Evolutionary conservation across 371 early-diverging fungal genomes (phyloP), one percentile per base, ranked within the genome.

Genomic region (Actinomortierella wolfii): DNA sequence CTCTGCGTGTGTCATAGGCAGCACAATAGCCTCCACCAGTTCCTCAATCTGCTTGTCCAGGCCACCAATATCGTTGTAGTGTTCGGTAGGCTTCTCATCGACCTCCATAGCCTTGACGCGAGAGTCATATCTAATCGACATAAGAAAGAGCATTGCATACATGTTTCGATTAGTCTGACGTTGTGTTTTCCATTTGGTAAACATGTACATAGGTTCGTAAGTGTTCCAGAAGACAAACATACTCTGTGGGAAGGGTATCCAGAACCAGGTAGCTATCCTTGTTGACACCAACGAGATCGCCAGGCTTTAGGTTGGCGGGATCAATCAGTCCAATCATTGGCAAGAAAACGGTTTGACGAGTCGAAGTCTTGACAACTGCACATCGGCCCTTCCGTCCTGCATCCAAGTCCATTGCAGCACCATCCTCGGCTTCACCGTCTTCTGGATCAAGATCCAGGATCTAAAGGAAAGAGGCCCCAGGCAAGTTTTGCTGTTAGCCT

Each of bases 101-200:
- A 99, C 96, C 80, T 99, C 99, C 99, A 99, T 99, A 17, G 99
- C 99, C 79, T 99, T 99, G 49, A 99, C 99, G 52, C 99, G 91
- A 28, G 96, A 93, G 79, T 99, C 99, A 74, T 98, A 99, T 76
- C 89, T 89, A 51, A 6, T 52, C n/a, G 21, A 39, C 8, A 28
- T 24, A 14, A 23, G n/a, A 26, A 46, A 23, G 3, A 54, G 45
- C 13, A 51, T 11, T 45, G 5, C n/a, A 11, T 42, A 51, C 40
- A 34, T 39, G 13, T 9, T 4, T 47, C 13, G 24, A 21, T 13
- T 47, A 25, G 48, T 21, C 48, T 21, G n/a, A n/a, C n/a, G n/a
- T n/a, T n/a, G n/a, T n/a, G n/a, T n/a, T n/a, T n/a, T n/a, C n/a
- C n/a, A n/a, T n/a, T n/a, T n/a, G n/a, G n/a, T n/a, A n/a, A n/a